These are phyloP conservation scores for Candida rishiriensis DNA, from an alignment of 805 yeast species.

Conservation along the genomic window DNA sequence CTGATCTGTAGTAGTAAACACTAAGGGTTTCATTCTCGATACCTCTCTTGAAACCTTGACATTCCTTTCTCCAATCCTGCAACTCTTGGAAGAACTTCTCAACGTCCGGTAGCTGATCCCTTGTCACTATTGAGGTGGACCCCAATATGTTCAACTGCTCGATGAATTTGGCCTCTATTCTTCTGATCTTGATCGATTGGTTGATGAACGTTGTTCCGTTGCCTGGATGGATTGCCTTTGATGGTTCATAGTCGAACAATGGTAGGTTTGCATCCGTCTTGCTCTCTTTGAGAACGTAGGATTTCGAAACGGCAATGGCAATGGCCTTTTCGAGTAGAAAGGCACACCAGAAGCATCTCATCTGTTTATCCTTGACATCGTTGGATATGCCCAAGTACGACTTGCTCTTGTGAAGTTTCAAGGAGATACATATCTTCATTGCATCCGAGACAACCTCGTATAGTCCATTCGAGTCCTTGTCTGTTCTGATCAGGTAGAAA, in stretches of 20 bases:
- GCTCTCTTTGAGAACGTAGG: constrained; percentile 48
- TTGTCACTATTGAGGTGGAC: constrained; percentile 24
- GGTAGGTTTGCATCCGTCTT: constrained; percentile 47
- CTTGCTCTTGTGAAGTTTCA: constrained; percentile 33
- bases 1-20: constrained; percentile 55
- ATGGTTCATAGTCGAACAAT: constrained; percentile 42
- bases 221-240: constrained; percentile 32
- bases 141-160: constrained; percentile 43
- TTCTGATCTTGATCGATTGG: constrained; percentile 50
- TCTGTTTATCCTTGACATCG: constrained; percentile 32
- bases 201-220: constrained; percentile 43
- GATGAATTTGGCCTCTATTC: constrained; percentile 57
- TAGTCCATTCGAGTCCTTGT: constrained; percentile 51
- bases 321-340: constrained; percentile 60
- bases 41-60: constrained; percentile 42
- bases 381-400: constrained; percentile 29
- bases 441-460: constrained; percentile 52
- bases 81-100: constrained; percentile 48
- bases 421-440: constrained; percentile 38
- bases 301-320: constrained; percentile 57
- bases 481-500: constrained; percentile 55
- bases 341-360: constrained; percentile 62
- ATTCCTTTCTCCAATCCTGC: constrained; percentile 53
- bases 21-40: constrained; percentile 57
- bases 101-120: constrained; percentile 45